Base-by-base conservation (phyloP, 768 basidiomycete species). In the Mycena capillaripes region DNA sequence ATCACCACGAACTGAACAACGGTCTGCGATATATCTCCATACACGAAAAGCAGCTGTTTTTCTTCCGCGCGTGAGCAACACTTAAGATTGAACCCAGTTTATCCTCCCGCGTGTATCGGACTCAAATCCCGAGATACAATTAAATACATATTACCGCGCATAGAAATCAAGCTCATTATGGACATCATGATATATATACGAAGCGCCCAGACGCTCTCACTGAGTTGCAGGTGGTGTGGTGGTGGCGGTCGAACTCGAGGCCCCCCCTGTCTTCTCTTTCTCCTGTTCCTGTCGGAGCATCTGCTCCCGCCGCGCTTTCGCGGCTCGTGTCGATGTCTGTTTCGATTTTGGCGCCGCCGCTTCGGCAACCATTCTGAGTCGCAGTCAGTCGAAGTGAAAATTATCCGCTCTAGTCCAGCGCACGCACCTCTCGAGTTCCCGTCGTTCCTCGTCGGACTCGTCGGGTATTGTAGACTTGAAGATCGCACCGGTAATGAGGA, bases 391-490 rank as follows among this genome's bases (percentile, higher is more conserved):
- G 42, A 46, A 4, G 9, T 4, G 7, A 38, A 53, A 69, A 56
- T 52, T 8, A 78, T 55, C 67, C 38, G n/a, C 61, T 52, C 34
- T 48, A 25, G 3, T n/a, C 30, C 9, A 59, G 79, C 91, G 30
- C 76, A 16, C 38, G 38, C 38, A 95, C 94, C 96, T 86, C 83
- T 99, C 98, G 23, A 99, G 89, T 81, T 98, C 96, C 57, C 98
- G 89, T 29, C 98, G 91, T 78, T 98, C 98, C 79, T 94, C 93
- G 78, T 98, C 97, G 10, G 95, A 92, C 79, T 95, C 96, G 78
- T 99, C 97, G 3, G 98, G 94, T 34, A 88, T 79, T 0, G 94
- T 89, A 5, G 87, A 83, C 81, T 97, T 97, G 87, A 98, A 97
- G 75, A 97, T 92, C 19, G 93, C 93, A 9, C 97, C 98, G 38